Percentiles rank a stretch among this genome's conserved stretches.
Evolutionary conservation across 108 stramenopile species (phyloP).

Genomic region (Hondaea fermentalgiana): DNA sequence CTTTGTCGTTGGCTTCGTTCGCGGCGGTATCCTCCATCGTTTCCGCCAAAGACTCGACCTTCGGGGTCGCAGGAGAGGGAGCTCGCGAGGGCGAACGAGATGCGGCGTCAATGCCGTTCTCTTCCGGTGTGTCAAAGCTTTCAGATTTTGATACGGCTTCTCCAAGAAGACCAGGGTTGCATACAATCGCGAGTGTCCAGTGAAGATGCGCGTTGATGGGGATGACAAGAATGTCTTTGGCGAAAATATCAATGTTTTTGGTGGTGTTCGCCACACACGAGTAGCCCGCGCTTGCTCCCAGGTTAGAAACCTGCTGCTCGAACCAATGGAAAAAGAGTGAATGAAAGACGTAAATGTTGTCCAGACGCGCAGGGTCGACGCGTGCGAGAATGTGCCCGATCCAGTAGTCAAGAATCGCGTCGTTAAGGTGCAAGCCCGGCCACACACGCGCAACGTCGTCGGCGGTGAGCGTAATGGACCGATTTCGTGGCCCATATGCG

Average conservation of each 20-base stretch:
- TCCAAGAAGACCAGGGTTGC: constrained; percentile 64
- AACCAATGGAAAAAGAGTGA: constrained; percentile 44
- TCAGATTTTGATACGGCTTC: neutral
- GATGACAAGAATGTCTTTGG: constrained; percentile 76
- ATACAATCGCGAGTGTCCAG: constrained; percentile 86
- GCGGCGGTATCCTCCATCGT: too few relatives aligned
- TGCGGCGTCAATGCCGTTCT: too few relatives aligned
- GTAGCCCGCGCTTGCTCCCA: neutral
- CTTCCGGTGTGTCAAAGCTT: too few relatives aligned
- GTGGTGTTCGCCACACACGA: constrained; percentile 28
- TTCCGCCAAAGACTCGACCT: too few relatives aligned
- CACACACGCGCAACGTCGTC: neutral
- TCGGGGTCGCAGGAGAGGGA: too few relatives aligned
- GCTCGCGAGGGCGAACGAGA: too few relatives aligned
- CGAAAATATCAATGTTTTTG: constrained; percentile 68
- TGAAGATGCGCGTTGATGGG: constrained; percentile 82
- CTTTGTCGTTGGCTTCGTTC: too few relatives aligned
- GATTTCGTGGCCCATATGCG: neutral
- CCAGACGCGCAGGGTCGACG: neutral
- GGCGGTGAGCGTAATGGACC: neutral
- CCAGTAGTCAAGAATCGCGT: neutral
- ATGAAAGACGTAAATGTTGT: constrained; percentile 28
- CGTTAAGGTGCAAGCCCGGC: neutral
- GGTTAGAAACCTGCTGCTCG: neutral
- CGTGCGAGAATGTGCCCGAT: neutral